Base-by-base conservation (phyloP, 108 stramenopile species). In the Parmales sp. region DNA sequence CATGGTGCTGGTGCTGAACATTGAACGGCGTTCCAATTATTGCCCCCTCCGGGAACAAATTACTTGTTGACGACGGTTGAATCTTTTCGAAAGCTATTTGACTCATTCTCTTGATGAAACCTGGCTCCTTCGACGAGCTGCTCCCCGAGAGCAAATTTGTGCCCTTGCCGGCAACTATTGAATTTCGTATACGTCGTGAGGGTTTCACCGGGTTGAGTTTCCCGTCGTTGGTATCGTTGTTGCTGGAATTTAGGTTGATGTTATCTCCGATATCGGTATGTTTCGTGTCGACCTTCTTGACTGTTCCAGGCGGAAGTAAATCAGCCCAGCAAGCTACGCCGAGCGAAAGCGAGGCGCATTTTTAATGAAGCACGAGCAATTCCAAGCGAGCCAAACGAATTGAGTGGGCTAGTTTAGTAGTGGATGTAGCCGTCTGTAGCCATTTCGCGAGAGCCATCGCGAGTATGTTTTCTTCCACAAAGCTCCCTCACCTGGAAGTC, bases 1-100 rank as follows among this genome's bases (percentile, higher is more conserved):
- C 69, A 66, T 79, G 75, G 36, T 71, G 41, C 22, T 72, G 51
- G 70, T 81, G 82, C 76, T 81, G 67, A 5, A 83, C 76, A 36
- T 83, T 81, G 67, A 67, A 83, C 0, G 82, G 82, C 9, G 65
- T 69, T 11, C 71, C 66, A 44, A 76, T 76, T 13, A 63, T 50
- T 5, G 37, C 29, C 23, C 36, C 37, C 1, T 25, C 54, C 18
- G 20, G 23, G 1, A 36, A 8, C 4, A 6, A 50, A n/a, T 1
- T 18, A 39, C 5, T 22, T 18, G 20, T n/a, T 0, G 6, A 20
- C 0, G 19, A 1, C 9, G 25, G 4, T 29, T 2, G 1, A 26
- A 39, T 1, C 43, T 41, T 41, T n/a, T 43, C 38, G 22, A 41
- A 26, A 5, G 39, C 38, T 43, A 26, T 26, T 0, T 6, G 20